Evolutionary conservation across 768 basidiomycete genomes (phyloP), one percentile per base, ranked within the genome.

Genomic region (Boletus reticuloceps): DNA sequence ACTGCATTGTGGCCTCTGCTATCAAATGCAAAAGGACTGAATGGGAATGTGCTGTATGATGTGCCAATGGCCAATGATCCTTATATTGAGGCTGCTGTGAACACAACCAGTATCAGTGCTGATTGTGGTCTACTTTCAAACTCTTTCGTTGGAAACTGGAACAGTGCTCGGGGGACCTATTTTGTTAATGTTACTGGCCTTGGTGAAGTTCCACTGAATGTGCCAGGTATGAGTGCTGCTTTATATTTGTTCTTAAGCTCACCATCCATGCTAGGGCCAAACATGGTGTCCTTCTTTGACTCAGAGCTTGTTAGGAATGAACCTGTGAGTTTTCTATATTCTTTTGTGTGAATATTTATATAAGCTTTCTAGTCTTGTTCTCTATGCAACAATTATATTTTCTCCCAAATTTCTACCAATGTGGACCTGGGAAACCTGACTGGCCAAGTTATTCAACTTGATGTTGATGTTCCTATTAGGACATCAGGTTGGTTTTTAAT

Each of bases 1-100:
- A 20, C 22, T 6, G 4, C 29, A 17, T 1, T 57, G 8, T 53
- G 50, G 46, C 49, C 56, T 22, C 47, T 29, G 29, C 29, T 29
- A 8, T 29, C 29, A 8, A 29, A 9, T 29, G 29, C 29, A 29
- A 29, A 56, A 3, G 65, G 65, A 16, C 14, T 66, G 25, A 20
- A 7, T 39, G 57, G 51, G 9, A 50, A 3, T n/a, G 55, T 53
- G 17, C 38, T 67, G n/a, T 67, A 60, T 49, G 66, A 67, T 22
- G 49, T 67, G 0, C 61, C 54, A 20, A 20, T 25, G 2, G 6
- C 46, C 10, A 50, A 48, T 10, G n/a, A 32, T 14, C 11, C 40
- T 3, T 50, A 54, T 11, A 52, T 44, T 31, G 56, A 54, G 4
- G 57, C 59, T 9, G 22, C 43, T 13, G 66, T 67, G 2, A 48